Conservation (phyloP, 495 filamentous ascomycete species). For the Echria macrotheca region DNA sequence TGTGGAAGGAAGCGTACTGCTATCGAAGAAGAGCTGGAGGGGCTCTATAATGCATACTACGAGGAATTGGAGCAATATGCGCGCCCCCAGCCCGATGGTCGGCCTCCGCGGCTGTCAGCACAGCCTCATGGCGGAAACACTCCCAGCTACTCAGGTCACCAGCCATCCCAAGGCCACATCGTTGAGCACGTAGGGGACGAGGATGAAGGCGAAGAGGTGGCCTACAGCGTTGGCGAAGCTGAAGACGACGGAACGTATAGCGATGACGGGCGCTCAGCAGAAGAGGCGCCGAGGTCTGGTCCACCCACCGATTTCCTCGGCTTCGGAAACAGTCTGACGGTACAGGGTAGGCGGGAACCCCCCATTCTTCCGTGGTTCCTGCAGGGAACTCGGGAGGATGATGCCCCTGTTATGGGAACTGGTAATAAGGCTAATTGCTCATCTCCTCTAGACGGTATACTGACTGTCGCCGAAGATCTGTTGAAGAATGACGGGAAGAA, state of each 20-base stretch:
- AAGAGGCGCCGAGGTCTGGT: conserved; percentile 57
- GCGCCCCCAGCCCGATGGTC: too few species aligned
- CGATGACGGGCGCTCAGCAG: conserved; percentile 52
- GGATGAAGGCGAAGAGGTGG: conserved; percentile 57
- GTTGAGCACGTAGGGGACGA: conserved; percentile 56
- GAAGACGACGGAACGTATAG: conserved; percentile 53
- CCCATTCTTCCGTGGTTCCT: conserved; percentile 34
- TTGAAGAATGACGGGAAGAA: conserved; percentile 99
- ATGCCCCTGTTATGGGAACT: conserved; percentile 30
- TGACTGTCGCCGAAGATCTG: conserved; percentile 97
- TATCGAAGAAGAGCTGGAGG: conserved; percentile 97
- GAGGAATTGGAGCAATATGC: conserved; percentile 97
- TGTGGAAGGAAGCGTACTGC: conserved; percentile 95
- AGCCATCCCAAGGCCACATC: conserved; percentile 49
- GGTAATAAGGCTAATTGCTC: conserved; percentile 39
- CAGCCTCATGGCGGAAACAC: too few species aligned
- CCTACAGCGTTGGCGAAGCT: conserved; percentile 44
- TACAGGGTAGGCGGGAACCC: conserved; percentile 69
- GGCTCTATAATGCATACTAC: conserved; percentile 99
- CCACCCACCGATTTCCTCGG: conserved; percentile 83
- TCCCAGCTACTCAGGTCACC: conserved; percentile 44
- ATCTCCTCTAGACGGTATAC: conserved; percentile 75
- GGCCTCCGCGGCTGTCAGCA: too few species aligned
- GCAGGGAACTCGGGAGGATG: too few species aligned
- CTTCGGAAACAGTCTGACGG: conserved; percentile 94